phyloP scores from a whole-genome alignment of 495 filamentous ascomycete genomes.

The Podospora didyma region DNA sequence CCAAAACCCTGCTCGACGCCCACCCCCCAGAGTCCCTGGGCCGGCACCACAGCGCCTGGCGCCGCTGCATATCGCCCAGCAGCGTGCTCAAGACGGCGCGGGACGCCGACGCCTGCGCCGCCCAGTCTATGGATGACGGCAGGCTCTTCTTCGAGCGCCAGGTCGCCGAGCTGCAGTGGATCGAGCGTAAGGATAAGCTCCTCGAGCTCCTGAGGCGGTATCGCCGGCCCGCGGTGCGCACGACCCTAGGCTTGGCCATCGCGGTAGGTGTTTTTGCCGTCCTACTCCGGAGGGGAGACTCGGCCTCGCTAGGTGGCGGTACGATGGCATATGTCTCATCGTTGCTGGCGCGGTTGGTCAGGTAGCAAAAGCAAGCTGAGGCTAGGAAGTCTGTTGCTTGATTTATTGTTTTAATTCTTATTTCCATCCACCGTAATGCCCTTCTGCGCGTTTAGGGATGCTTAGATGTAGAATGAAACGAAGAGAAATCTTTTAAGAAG shows the following conservation, averaged over 20 bases:
- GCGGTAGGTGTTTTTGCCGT: slow-evolving; percentile 54
- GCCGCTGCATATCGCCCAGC: slow-evolving; percentile 63
- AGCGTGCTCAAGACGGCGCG: slow-evolving; percentile 84
- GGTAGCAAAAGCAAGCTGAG: too few species aligned
- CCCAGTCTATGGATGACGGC: slow-evolving; percentile 51
- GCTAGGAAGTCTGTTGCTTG: too few species aligned
- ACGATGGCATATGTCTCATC: slow-evolving; percentile 17
- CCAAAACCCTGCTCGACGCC: slow-evolving; percentile 56
- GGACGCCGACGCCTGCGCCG: slow-evolving; percentile 25
- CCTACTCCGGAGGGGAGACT: slow-evolving; percentile 30
- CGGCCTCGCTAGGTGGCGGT: slow-evolving; percentile 13
- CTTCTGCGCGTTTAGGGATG: too few species aligned
- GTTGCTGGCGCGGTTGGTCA: slow-evolving; percentile 13
- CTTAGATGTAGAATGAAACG: too few species aligned
- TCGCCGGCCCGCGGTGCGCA: slow-evolving; percentile 46
- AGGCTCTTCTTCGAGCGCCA: slow-evolving; percentile 63
- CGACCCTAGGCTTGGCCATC: slow-evolving; percentile 56
- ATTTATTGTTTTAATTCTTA: too few species aligned
- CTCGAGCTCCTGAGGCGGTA: slow-evolving; percentile 55
- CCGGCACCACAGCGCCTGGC: slow-evolving; percentile 32
- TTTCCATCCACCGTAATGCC: too few species aligned
- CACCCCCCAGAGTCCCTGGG: slow-evolving; percentile 71
- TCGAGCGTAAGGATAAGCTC: slow-evolving; percentile 54
- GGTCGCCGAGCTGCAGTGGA: slow-evolving; percentile 58
- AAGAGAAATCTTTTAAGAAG: too few species aligned